Percentiles rank a stretch among this genome's conserved stretches.
Conservation (phyloP, 2,329 filamentous ascomycete genomes). For the Calonectria pseudoreteaudii region DNA sequence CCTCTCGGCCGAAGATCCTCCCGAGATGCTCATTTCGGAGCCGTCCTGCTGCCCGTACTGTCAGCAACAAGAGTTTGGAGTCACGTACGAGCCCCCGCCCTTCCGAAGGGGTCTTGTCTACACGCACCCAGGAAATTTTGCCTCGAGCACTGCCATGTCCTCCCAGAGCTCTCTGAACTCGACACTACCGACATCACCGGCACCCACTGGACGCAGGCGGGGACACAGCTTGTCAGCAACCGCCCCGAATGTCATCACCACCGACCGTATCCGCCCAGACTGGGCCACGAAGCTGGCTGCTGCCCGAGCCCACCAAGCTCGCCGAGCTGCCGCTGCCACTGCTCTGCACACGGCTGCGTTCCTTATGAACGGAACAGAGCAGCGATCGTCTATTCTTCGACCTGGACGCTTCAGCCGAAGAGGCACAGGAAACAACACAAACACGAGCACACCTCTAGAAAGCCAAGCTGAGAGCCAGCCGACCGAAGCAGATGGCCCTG, state of each 20-base stretch:
- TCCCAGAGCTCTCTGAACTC: conserved; percentile 85
- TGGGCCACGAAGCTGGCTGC: conserved; percentile 91
- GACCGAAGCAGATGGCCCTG: conserved; percentile 36
- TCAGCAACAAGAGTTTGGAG: conserved; percentile 92
- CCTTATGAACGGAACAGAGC: conserved; percentile 76
- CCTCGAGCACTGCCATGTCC: conserved; percentile 78
- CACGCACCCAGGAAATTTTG: conserved; percentile 53
- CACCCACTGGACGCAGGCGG: conserved; percentile 56
- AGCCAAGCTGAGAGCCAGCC: conserved; percentile 24
- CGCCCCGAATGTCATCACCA: conserved; percentile 89
- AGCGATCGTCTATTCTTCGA: conserved; percentile 57
- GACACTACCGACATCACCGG: conserved; percentile 54
- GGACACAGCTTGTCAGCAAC: conserved; percentile 80
- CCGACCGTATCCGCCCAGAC: conserved; percentile 91
- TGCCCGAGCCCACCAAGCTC: conserved; percentile 85
- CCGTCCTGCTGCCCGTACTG: conserved; percentile 95
- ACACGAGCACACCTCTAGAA: conserved; percentile 44
- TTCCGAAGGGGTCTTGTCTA: conserved; percentile 88
- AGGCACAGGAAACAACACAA: conserved; percentile 55
- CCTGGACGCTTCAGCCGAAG: conserved; percentile 69
- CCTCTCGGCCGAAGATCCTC: conserved; percentile 60
- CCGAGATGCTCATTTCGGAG: conserved; percentile 85
- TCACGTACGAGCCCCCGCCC: conserved; percentile 91
- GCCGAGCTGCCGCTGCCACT: conserved; percentile 91
- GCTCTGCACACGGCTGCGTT: conserved; percentile 96